Conservation (phyloP, 2,329 filamentous ascomycete genomes). For the Curvularia spicifera region DNA sequence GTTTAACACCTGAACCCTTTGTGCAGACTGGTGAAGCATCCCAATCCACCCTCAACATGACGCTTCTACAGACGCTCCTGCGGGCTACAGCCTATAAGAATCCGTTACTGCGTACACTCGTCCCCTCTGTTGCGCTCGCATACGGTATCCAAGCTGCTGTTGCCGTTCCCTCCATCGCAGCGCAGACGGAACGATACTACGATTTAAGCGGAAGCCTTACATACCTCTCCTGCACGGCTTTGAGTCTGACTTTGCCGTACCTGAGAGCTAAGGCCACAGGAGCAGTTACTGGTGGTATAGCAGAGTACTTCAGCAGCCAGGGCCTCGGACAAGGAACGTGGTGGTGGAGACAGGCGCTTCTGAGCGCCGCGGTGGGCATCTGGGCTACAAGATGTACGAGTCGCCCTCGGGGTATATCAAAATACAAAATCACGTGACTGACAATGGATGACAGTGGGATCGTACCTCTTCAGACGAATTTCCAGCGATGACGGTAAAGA, state of each 20-base stretch:
- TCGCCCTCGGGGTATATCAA: conserved; percentile 18
- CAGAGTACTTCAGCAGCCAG: conserved; percentile 38
- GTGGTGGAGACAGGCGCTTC: conserved; percentile 68
- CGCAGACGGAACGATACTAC: conserved; percentile 70
- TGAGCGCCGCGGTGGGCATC: conserved; percentile 62
- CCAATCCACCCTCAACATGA: conserved; percentile 29
- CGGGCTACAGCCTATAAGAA: conserved; percentile 66
- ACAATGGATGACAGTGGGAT: conserved; percentile 58
- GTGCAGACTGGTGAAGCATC: background rate
- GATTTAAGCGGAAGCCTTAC: conserved; percentile 71
- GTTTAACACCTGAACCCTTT: background rate
- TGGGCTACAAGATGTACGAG: conserved; percentile 66
- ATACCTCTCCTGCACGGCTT: conserved; percentile 67
- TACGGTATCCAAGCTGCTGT: conserved; percentile 68
- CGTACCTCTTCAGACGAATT: conserved; percentile 69
- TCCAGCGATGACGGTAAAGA: conserved; percentile 63
- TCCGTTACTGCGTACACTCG: conserved; percentile 67
- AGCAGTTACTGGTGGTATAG: conserved; percentile 46
- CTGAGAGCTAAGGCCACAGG: conserved; percentile 62
- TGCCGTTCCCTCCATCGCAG: conserved; percentile 66
- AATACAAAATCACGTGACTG: background rate
- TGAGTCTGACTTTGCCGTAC: conserved; percentile 67
- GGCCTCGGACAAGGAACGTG: conserved; percentile 37
- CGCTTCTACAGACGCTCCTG: conserved; percentile 58
- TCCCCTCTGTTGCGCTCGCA: conserved; percentile 67